phyloP scores from a whole-genome alignment of 768 basidiomycete species.

The Serendipita sp. region DNA sequence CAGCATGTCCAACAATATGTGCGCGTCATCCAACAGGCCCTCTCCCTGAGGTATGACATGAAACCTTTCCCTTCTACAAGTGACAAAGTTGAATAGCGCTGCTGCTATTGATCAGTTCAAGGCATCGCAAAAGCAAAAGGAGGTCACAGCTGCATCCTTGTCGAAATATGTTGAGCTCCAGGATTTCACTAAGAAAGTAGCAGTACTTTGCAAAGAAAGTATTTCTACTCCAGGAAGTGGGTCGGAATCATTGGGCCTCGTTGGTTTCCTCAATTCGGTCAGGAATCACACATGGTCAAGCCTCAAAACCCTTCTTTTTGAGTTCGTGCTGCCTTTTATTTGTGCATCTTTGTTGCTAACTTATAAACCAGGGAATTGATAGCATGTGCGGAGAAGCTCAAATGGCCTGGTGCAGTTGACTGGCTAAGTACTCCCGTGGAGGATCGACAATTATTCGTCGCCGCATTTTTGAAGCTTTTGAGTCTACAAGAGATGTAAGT shows the following conservation, averaged over 20 bases:
- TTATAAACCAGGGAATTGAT: conserved; percentile 37
- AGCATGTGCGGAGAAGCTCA: conserved; percentile 48
- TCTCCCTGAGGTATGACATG: conserved; percentile 48
- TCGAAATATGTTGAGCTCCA: conserved; percentile 46
- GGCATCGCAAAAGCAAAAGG: conserved; percentile 19
- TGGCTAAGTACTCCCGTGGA: conserved; percentile 36
- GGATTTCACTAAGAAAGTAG: conserved; percentile 38
- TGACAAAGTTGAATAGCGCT: conserved; percentile 29
- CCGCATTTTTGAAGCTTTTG: conserved; percentile 60
- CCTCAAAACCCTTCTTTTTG: conserved; percentile 47
- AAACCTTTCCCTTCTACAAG: background rate
- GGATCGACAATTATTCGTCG: conserved; percentile 52
- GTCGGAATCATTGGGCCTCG: conserved; percentile 40
- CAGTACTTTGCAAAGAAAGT: conserved; percentile 27
- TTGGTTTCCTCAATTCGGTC: conserved; percentile 45
- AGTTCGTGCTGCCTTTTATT: conserved; percentile 28
- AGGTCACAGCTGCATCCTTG: conserved; percentile 32
- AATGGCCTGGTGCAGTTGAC: conserved; percentile 73
- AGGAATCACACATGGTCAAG: conserved; percentile 59
- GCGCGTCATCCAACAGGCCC: conserved; percentile 49
- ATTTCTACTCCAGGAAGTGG: conserved; percentile 22
- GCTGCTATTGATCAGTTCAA: conserved; percentile 38
- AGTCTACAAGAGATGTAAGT: conserved; percentile 65
- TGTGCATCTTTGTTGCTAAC: background rate
- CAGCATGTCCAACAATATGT: conserved; percentile 64